Base-by-base conservation (phyloP, 306 rosid genomes). In the Lablab purpureus region DNA sequence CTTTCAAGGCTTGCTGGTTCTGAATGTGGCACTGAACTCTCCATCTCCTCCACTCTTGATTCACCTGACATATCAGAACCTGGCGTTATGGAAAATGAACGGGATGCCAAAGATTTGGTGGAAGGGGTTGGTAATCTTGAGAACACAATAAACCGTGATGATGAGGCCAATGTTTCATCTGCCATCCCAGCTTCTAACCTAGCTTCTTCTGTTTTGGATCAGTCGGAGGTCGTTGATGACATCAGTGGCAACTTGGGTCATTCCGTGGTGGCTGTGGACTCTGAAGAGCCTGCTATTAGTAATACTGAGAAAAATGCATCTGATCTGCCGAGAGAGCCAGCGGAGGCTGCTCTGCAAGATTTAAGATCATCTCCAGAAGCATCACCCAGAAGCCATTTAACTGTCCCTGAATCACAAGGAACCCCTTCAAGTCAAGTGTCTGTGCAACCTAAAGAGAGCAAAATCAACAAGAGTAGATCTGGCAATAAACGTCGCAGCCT, bases 371-470 rank as follows among this genome's bases (percentile, higher is more conserved):
- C 97, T 49, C 91, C 91, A 1, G 91, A 86, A 86, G 97, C 91
- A 78, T 91, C 98, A 75, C 98, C 97, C 6, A 84, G 87, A 84
- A 92, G 97, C 74, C 93, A 84, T 79, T 69, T 90, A 56, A 90
- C 96, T 30, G 80, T 84, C 58, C 87, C 92, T 4, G 98, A 93
- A 76, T 89, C 98, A 28, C 97, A 95, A 74, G 99, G 92, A 62
- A 95, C 99, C 19, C 97, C 99, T 67, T 91, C 91, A 13, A 95
- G 99, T 87, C 96, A 88, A 90, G 82, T 93, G 70, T 96, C 99
- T 5, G 79, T 79, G 64, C 91, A 91, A 62, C 75, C 87, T 15
- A 85, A 78, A 60, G 82, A 66, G 64, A 80, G 64, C 36, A 91
- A 87, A 83, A 75, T 27, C 21, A 86, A 81, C 68, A 93, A 89